A percentile compares a stretch with the other conserved stretches of the same genome.
Evolutionary conservation across 768 basidiomycete genomes (phyloP).

Genomic region (Guyanaporus albipodus): DNA sequence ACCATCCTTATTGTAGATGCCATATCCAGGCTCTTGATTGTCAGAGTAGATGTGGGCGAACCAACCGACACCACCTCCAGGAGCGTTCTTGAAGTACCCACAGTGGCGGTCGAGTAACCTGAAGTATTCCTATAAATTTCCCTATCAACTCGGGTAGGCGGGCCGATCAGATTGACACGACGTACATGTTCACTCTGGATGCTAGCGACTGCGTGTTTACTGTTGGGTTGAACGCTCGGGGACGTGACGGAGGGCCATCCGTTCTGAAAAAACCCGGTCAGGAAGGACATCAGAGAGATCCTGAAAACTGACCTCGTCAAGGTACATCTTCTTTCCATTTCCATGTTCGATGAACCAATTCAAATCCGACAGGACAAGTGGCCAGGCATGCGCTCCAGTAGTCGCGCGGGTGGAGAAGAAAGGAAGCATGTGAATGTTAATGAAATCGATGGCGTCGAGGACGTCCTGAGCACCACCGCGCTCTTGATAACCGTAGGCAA

Average conservation of each 20-base stretch:
- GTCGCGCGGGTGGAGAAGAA: slow-evolving; percentile 44
- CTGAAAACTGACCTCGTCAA: slow-evolving; percentile 51
- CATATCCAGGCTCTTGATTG: slow-evolving; percentile 62
- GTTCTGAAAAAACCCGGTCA: slow-evolving; percentile 44
- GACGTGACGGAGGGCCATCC: slow-evolving; percentile 74
- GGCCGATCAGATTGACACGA: neutral
- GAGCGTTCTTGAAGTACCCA: slow-evolving; percentile 51
- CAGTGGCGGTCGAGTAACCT: slow-evolving; percentile 62
- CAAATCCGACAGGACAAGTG: slow-evolving; percentile 53
- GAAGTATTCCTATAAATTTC: slow-evolving; percentile 46
- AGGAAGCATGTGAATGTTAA: slow-evolving; percentile 69
- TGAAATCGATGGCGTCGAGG: slow-evolving; percentile 55
- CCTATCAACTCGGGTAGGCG: neutral
- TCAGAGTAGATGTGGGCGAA: slow-evolving; percentile 81
- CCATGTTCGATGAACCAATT: slow-evolving; percentile 64
- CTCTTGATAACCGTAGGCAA: slow-evolving; percentile 60
- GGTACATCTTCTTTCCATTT: slow-evolving; percentile 69
- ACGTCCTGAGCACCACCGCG: slow-evolving; percentile 50
- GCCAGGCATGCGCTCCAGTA: slow-evolving; percentile 58
- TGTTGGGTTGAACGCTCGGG: slow-evolving; percentile 60
- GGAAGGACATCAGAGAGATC: neutral
- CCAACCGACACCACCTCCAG: slow-evolving; percentile 70
- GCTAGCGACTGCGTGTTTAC: slow-evolving; percentile 53
- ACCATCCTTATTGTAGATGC: slow-evolving; percentile 51
- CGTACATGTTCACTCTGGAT: slow-evolving; percentile 59